phyloP scores from a whole-genome alignment of 495 filamentous ascomycete genomes.

The Tetracladium marchalianum region DNA sequence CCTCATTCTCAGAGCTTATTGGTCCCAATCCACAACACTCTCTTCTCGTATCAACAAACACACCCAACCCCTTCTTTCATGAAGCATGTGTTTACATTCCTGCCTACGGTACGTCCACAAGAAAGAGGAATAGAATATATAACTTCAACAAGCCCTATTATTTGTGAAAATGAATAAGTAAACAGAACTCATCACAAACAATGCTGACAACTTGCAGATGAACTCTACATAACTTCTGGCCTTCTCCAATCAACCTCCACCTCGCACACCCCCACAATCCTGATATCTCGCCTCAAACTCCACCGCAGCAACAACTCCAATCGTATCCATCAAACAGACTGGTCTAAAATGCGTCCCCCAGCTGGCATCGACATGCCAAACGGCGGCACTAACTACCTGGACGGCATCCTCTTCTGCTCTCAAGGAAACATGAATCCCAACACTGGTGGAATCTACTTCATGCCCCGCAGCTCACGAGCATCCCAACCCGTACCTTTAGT shows the following conservation, averaged over 20 bases:
- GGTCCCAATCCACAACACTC: conserved; percentile 21
- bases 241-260: conserved; percentile 28
- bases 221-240: conserved; percentile 52
- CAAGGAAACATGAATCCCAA: conserved; percentile 32
- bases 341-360: conserved; percentile 35
- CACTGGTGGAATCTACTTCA: conserved; percentile 40
- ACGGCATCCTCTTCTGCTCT: conserved; percentile 36
- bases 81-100: conserved; percentile 46
- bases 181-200: too few relatives aligned
- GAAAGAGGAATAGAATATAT: too few relatives aligned
- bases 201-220: conserved; percentile 10
- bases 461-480: conserved; percentile 27
- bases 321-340: conserved; percentile 22
- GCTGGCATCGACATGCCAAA: conserved; percentile 43
- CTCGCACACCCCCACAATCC: conserved; percentile 29
- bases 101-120: conserved; percentile 19
- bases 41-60: conserved; percentile 28
- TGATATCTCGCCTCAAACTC: conserved; percentile 32
- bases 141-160: background rate
- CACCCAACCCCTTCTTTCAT: conserved; percentile 43
- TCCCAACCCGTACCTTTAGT: conserved; percentile 26
- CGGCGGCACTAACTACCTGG: conserved; percentile 38
- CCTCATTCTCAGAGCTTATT: conserved; percentile 10
- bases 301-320: conserved; percentile 11
- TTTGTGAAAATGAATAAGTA: too few relatives aligned